A percentile compares a stretch with the other conserved stretches of the same genome.
These are phyloP conservation scores for Suillus variegatus DNA, from an alignment of 768 basidiomycete genomes.

Conservation along the genomic window DNA sequence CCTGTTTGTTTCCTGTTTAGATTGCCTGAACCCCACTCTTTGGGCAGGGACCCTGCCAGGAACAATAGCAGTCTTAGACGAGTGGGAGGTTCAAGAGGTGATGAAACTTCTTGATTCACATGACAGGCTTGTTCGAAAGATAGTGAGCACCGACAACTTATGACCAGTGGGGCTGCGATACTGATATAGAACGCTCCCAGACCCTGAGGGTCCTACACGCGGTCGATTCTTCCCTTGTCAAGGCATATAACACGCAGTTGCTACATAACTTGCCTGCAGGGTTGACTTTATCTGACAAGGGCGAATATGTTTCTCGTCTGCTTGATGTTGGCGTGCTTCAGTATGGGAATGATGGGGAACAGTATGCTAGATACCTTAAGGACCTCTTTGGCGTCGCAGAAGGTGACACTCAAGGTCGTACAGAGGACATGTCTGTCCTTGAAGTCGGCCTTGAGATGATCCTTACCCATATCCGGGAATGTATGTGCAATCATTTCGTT, in stretches of 20 bases:
- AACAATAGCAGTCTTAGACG: slow-evolving; percentile 58
- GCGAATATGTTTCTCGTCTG: slow-evolving; percentile 47
- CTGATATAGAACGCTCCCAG: slow-evolving; percentile 37
- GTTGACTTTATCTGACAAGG: slow-evolving; percentile 36
- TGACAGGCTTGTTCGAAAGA: slow-evolving; percentile 58
- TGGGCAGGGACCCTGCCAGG: slow-evolving; percentile 70
- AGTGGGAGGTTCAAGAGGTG: slow-evolving; percentile 70
- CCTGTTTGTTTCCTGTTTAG: slow-evolving; percentile 65
- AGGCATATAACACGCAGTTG: slow-evolving; percentile 51
- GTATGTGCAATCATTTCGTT: slow-evolving; percentile 38
- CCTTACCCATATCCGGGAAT: slow-evolving; percentile 48
- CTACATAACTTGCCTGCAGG: slow-evolving; percentile 38
- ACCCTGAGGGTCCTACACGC: slow-evolving; percentile 57
- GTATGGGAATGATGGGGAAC: slow-evolving; percentile 51
- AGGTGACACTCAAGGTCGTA: slow-evolving; percentile 28
- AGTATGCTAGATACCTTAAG: slow-evolving; percentile 55
- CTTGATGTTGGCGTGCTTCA: slow-evolving; percentile 57
- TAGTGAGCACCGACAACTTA: slow-evolving; percentile 41
- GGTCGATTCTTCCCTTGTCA: slow-evolving; percentile 61
- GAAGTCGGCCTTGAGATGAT: slow-evolving; percentile 60
- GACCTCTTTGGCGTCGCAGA: slow-evolving; percentile 41
- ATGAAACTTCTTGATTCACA: slow-evolving; percentile 66
- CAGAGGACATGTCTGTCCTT: slow-evolving; percentile 43
- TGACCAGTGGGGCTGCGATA: neutral
- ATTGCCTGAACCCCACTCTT: slow-evolving; percentile 52